phyloP scores from a whole-genome alignment of 2,329 filamentous ascomycete genomes.

The Verticillium longisporum region DNA sequence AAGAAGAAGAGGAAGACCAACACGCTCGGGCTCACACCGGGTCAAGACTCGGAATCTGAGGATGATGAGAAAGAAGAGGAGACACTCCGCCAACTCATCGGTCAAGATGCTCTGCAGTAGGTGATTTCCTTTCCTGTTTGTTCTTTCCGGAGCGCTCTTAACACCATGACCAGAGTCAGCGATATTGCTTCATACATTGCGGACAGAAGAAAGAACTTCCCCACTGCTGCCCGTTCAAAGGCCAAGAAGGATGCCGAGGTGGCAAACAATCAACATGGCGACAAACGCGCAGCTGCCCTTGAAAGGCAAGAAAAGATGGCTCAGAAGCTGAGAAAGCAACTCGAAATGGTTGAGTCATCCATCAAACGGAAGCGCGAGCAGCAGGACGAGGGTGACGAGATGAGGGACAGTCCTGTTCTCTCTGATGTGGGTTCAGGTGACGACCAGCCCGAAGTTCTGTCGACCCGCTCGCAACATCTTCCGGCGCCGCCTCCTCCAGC shows the following conservation, averaged over 20 bases:
- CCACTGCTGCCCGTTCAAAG: conserved; percentile 65
- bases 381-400: conserved; percentile 61
- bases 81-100: conserved; percentile 48
- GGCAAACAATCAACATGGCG: conserved; percentile 23
- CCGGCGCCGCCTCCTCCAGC: conserved; percentile 35
- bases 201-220: conserved; percentile 73
- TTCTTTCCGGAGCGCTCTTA: neutral
- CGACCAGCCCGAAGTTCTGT: conserved; percentile 51
- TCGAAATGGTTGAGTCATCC: conserved; percentile 65
- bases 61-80: conserved; percentile 69
- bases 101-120: conserved; percentile 49
- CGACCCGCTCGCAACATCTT: conserved; percentile 35
- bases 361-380: conserved; percentile 63
- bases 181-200: conserved; percentile 76
- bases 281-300: conserved; percentile 9
- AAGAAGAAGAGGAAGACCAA: conserved; percentile 69
- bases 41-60: conserved; percentile 55
- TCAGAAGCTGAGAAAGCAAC: conserved; percentile 55
- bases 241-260: conserved; percentile 50
- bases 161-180: conserved; percentile 38
- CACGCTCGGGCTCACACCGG: conserved; percentile 64
- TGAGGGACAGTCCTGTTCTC: conserved; percentile 42
- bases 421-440: conserved; percentile 44
- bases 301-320: conserved; percentile 58
- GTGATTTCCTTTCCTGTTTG: conserved; percentile 13